phyloP scores from a whole-genome alignment of 176 grass and related monocot species.

The Zizania latifolia region DNA sequence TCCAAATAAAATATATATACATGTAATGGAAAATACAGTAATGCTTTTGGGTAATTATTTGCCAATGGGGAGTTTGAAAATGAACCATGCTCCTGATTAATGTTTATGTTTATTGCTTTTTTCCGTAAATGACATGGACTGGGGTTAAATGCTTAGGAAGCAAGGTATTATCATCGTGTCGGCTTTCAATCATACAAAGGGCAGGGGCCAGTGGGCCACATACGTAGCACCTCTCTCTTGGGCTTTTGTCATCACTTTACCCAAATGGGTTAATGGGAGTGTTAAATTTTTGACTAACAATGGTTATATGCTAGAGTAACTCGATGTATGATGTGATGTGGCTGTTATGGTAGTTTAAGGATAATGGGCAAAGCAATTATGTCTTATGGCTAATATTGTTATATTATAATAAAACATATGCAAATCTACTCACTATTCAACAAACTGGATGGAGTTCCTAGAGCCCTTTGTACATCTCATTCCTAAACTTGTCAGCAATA shows the following conservation, averaged over 20 bases:
- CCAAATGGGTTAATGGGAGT: not conserved
- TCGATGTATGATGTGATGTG: not conserved
- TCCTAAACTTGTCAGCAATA: not conserved
- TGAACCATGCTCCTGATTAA: not conserved
- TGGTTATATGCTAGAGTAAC: not conserved
- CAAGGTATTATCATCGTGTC: not conserved
- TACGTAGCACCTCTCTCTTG: not conserved
- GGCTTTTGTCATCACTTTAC: not conserved
- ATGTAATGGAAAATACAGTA: not conserved
- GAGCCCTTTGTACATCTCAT: not conserved
- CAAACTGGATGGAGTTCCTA: not conserved
- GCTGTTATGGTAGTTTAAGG: too few species aligned
- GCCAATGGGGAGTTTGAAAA: not conserved
- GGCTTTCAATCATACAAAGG: not conserved
- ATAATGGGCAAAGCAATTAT: too few species aligned
- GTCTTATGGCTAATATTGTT: too few species aligned
- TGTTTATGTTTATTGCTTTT: constrained; percentile 1
- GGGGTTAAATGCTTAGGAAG: not conserved
- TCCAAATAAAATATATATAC: not conserved
- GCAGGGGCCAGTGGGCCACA: not conserved
- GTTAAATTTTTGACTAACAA: not conserved
- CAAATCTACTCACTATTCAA: not conserved
- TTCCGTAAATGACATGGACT: not conserved
- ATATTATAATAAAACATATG: too few species aligned
- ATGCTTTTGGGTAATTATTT: not conserved